A percentile compares a stretch with the other conserved stretches of the same genome.
These are phyloP conservation scores for Aspergillus glaucus DNA, from an alignment of 2,329 filamentous ascomycete species.

Conservation along the genomic window DNA sequence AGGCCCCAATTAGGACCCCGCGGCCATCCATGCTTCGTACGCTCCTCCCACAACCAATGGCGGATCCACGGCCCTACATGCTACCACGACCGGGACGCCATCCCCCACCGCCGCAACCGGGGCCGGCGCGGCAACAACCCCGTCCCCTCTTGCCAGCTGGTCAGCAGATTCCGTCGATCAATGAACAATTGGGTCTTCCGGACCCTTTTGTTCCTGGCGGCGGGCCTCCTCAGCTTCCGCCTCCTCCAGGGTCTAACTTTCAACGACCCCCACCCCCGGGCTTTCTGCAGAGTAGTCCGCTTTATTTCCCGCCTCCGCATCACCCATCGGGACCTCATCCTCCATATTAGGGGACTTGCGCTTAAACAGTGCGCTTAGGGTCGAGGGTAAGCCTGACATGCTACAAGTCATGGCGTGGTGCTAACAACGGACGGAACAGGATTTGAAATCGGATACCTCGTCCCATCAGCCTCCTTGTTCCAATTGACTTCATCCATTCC, in stretches of 20 bases:
- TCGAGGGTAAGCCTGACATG: too few species aligned
- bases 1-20: constrained; percentile 32
- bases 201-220: constrained; percentile 31
- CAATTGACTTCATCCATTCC: too few species aligned
- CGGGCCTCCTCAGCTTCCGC: constrained; percentile 34
- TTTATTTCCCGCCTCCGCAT: constrained; percentile 19
- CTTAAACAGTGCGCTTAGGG: too few species aligned
- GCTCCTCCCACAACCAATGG: constrained; percentile 25
- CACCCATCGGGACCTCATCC: constrained; percentile 12
- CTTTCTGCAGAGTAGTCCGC: constrained; percentile 16
- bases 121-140: constrained; percentile 24
- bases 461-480: too few species aligned
- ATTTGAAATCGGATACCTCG: too few species aligned
- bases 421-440: too few species aligned
- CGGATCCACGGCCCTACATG: constrained; percentile 25
- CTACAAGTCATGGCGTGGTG: too few species aligned
- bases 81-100: constrained; percentile 20
- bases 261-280: constrained; percentile 25
- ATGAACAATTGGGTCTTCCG: constrained; percentile 28
- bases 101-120: constrained; percentile 10
- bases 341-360: constrained; percentile 8
- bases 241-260: constrained; percentile 34
- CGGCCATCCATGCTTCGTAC: constrained; percentile 19
- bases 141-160: constrained; percentile 33
- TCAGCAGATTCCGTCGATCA: constrained; percentile 24